These are phyloP conservation scores for Pistacia atlantica DNA, from an alignment of 345 rosid genomes.

Conservation along the genomic window DNA sequence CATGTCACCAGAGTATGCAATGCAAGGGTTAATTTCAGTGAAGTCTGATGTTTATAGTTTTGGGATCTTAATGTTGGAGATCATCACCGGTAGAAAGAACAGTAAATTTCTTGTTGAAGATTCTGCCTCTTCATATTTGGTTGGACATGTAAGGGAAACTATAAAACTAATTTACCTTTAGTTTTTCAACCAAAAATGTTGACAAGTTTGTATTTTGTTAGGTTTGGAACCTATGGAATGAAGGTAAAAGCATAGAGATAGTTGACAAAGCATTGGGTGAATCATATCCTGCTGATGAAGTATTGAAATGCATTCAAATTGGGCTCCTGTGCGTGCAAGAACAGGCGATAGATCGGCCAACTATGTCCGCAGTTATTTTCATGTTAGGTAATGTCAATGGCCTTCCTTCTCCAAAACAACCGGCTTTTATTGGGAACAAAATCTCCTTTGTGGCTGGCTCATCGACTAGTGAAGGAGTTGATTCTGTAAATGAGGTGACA, in stretches of 20 bases:
- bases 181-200: background rate
- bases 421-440: slow-evolving; percentile 41
- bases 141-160: slow-evolving; percentile 49
- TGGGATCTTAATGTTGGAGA: slow-evolving; percentile 66
- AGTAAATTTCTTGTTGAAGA: slow-evolving; percentile 25
- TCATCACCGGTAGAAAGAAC: slow-evolving; percentile 50
- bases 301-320: slow-evolving; percentile 50
- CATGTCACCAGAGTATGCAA: slow-evolving; percentile 84
- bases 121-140: slow-evolving; percentile 29
- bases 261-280: slow-evolving; percentile 33
- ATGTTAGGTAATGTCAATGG: slow-evolving; percentile 39
- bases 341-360: slow-evolving; percentile 42
- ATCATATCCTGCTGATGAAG: slow-evolving; percentile 29
- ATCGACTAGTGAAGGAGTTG: slow-evolving; percentile 13
- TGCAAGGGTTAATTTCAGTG: slow-evolving; percentile 58
- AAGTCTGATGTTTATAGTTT: slow-evolving; percentile 78
- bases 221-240: slow-evolving; percentile 62
- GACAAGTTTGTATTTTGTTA: slow-evolving; percentile 3
- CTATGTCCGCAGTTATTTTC: slow-evolving; percentile 50
- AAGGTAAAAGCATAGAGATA: slow-evolving; percentile 33
- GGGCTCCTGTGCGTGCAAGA: slow-evolving; percentile 75
- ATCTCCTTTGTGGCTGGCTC: background rate
- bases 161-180: background rate
- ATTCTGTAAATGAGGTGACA: slow-evolving; percentile 38
- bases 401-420: slow-evolving; percentile 49